Evolutionary conservation across 768 basidiomycete species (phyloP).

Genomic region (Leccinellum albellum): DNA sequence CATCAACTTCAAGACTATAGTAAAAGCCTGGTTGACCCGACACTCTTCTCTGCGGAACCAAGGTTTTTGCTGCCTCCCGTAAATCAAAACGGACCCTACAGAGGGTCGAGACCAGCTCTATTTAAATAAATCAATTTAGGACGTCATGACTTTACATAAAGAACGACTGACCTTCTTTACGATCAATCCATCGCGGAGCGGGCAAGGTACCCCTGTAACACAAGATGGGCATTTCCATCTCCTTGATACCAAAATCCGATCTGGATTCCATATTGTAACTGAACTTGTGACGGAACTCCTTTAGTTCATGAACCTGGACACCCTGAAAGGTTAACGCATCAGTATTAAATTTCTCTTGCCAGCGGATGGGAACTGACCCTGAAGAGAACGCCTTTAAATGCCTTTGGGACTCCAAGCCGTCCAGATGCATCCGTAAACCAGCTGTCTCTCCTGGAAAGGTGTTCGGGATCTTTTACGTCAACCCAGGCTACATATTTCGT

Average conservation of each 20-base stretch:
- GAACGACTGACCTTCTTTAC: background rate
- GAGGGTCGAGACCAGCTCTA: too few species aligned
- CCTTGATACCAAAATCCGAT: slow-evolving; percentile 1
- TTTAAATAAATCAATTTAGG: too few species aligned
- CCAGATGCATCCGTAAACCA: slow-evolving; percentile 6
- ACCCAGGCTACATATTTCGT: slow-evolving; percentile 41
- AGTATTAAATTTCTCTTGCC: background rate
- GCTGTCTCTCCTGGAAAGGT: slow-evolving; percentile 3
- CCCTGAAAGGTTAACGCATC: slow-evolving; percentile 1
- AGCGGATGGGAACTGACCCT: slow-evolving; percentile 1
- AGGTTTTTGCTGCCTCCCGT: too few species aligned
- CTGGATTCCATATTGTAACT: background rate
- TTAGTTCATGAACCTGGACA: slow-evolving; percentile 2
- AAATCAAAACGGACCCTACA: too few species aligned
- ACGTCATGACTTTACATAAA: background rate
- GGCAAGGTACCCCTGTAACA: slow-evolving; percentile 12
- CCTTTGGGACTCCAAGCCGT: background rate
- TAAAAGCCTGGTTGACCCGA: too few species aligned
- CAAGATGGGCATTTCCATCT: background rate
- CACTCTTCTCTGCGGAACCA: too few species aligned
- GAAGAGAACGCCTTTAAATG: slow-evolving; percentile 4
- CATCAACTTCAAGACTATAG: too few species aligned
- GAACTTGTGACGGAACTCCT: slow-evolving; percentile 16
- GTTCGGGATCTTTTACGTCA: slow-evolving; percentile 4
- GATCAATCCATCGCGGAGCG: slow-evolving; percentile 12